These are phyloP conservation scores for Austroboletus festivus DNA, from an alignment of 768 basidiomycete species.

Conservation along the genomic window DNA sequence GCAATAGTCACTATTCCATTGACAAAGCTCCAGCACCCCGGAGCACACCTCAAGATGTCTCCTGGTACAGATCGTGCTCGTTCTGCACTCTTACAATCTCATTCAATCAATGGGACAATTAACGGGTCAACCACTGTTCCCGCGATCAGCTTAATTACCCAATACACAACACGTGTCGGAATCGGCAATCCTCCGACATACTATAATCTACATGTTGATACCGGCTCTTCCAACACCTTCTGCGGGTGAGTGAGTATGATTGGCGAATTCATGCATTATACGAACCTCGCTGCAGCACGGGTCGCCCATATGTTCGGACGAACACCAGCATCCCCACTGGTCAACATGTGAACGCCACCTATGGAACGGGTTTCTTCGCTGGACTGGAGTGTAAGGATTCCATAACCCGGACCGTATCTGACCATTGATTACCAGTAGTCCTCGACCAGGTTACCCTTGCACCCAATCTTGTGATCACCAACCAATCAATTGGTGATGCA, in stretches of 20 bases:
- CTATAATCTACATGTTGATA: conserved; percentile 31
- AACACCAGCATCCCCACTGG: conserved; percentile 26
- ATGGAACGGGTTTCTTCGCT: conserved; percentile 13
- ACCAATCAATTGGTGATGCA: conserved; percentile 31
- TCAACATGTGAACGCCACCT: conserved; percentile 7
- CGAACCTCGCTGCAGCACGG: conserved; percentile 13
- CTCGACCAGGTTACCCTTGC: conserved; percentile 27
- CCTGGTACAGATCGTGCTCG: conserved; percentile 18
- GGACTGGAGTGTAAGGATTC: conserved; percentile 35
- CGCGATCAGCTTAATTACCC: conserved; percentile 7
- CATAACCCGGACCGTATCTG: not conserved
- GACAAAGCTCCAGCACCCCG: conserved; percentile 9
- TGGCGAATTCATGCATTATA: not conserved
- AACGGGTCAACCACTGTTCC: conserved; percentile 13
- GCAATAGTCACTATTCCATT: conserved; percentile 10
- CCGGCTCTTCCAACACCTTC: conserved; percentile 33
- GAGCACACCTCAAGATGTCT: conserved; percentile 16
- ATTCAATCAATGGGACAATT: too few relatives aligned
- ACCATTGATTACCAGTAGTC: conserved; percentile 6
- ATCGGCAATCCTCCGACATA: conserved; percentile 28
- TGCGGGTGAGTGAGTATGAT: conserved; percentile 11
- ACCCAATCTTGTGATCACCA: conserved; percentile 21
- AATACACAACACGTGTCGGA: conserved; percentile 24
- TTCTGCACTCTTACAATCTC: conserved; percentile 6
- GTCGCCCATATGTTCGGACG: conserved; percentile 17